These are phyloP conservation scores for Aspergillus sp. DNA, from an alignment of 2,329 filamentous ascomycete species.

Conservation along the genomic window DNA sequence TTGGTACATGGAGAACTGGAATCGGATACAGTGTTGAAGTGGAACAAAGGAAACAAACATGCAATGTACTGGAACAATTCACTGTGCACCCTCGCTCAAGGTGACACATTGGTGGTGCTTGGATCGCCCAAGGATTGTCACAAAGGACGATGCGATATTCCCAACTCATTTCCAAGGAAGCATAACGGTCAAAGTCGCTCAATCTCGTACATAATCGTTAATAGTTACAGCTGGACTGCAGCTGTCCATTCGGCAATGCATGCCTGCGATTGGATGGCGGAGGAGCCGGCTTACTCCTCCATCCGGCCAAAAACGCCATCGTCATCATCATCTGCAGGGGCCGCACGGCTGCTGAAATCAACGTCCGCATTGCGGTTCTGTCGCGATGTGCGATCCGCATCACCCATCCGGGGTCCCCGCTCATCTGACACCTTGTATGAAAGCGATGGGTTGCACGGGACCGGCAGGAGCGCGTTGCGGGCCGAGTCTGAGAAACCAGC, in stretches of 20 bases:
- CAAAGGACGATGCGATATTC: constrained; percentile 16
- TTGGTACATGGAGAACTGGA: constrained; percentile 1
- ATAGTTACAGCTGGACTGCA: constrained; percentile 12
- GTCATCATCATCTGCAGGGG: constrained; percentile 76
- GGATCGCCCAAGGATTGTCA: constrained; percentile 13
- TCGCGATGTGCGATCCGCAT: constrained; percentile 39
- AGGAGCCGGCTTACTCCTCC: constrained; percentile 59
- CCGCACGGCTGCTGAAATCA: constrained; percentile 29
- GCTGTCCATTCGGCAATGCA: constrained; percentile 5
- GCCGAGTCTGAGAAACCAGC: constrained; percentile 27
- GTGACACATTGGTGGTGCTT: constrained; percentile 3
- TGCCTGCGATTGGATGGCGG: constrained; percentile 1
- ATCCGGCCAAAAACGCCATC: constrained; percentile 93
- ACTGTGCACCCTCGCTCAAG: not conserved
- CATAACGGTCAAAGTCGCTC: constrained; percentile 21
- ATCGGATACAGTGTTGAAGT: not conserved
- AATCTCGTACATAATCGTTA: constrained; percentile 32
- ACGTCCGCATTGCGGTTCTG: constrained; percentile 28
- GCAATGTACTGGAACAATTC: not conserved
- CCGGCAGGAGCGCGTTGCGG: constrained; percentile 32
- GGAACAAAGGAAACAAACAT: constrained; percentile 3
- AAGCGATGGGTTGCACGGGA: constrained; percentile 36
- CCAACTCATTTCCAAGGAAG: constrained; percentile 16
- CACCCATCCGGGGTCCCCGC: constrained; percentile 60
- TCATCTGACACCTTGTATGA: constrained; percentile 42